Conservation (phyloP, 1,139 yeast species). For the Geotrichum citri-aurantii region DNA sequence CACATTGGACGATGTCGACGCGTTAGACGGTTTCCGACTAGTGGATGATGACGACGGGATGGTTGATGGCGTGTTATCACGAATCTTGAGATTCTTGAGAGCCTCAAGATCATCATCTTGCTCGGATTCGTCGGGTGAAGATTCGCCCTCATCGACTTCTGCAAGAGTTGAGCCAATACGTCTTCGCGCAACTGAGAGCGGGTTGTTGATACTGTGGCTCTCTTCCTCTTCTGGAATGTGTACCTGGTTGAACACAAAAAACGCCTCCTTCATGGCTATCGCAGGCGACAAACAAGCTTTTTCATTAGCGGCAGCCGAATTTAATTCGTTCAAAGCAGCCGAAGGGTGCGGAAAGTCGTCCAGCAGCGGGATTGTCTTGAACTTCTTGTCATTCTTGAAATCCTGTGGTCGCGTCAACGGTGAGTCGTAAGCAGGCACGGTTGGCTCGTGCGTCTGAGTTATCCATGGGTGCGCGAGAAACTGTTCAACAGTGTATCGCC, state of each 20-base stretch:
- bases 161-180: not conserved
- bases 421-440: conserved; percentile 12
- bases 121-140: not conserved
- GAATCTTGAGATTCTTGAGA: conserved; percentile 8
- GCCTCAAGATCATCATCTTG: conserved; percentile 11
- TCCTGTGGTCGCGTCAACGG: conserved; percentile 3
- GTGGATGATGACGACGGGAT: not conserved
- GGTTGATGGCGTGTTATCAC: not conserved
- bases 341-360: conserved; percentile 4
- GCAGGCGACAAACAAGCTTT: conserved; percentile 25
- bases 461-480: conserved; percentile 86
- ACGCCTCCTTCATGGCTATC: conserved; percentile 13
- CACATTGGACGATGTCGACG: not conserved
- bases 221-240: conserved; percentile 79
- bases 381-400: not conserved
- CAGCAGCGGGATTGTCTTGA: conserved; percentile 4
- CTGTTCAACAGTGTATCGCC: conserved; percentile 72
- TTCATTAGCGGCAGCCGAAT: not conserved
- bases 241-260: conserved; percentile 73
- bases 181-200: not conserved
- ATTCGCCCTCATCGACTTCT: conserved; percentile 17
- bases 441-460: conserved; percentile 31
- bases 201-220: not conserved
- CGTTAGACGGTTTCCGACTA: not conserved
- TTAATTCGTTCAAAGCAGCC: not conserved